A percentile compares a stretch with the other conserved stretches of the same genome.
These are phyloP conservation scores for Arthroderma sp. DNA, from an alignment of 2,329 filamentous ascomycete species.

Conservation along the genomic window DNA sequence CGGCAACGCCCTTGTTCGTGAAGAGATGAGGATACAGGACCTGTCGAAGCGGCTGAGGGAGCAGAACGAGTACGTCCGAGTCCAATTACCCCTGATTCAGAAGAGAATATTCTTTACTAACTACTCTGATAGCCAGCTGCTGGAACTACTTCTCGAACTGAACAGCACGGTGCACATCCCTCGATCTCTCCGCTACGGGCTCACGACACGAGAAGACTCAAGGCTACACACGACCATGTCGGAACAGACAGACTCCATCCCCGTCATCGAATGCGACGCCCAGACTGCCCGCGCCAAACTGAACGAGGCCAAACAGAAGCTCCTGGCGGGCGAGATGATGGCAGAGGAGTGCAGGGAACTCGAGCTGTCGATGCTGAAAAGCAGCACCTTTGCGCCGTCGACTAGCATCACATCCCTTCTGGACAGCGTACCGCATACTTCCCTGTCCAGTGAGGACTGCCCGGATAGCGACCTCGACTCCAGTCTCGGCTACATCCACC, in stretches of 20 bases:
- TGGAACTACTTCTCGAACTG: constrained; percentile 80
- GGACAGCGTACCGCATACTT: constrained; percentile 22
- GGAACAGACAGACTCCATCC: constrained; percentile 22
- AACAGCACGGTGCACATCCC: constrained; percentile 75
- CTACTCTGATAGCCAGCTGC: constrained; percentile 54
- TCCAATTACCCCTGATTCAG: not conserved
- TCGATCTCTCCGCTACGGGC: constrained; percentile 59
- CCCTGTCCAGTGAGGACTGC: constrained; percentile 14
- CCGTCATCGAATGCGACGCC: constrained; percentile 24
- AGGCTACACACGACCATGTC: constrained; percentile 32
- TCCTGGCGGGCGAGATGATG: constrained; percentile 28
- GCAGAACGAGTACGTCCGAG: constrained; percentile 68
- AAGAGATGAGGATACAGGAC: constrained; percentile 69
- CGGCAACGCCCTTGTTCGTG: constrained; percentile 48
- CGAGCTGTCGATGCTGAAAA: constrained; percentile 28
- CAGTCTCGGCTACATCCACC: constrained; percentile 34
- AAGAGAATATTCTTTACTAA: not conserved
- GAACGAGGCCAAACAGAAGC: constrained; percentile 28
- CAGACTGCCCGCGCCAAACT: constrained; percentile 26
- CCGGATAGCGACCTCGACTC: constrained; percentile 20
- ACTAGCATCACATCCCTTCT: constrained; percentile 24
- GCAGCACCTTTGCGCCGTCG: constrained; percentile 29
- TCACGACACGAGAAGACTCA: constrained; percentile 39
- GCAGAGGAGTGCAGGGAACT: constrained; percentile 27
- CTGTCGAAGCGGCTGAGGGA: constrained; percentile 74